Evolutionary conservation across 129 eudicot genomes (phyloP).

Genomic region (Tagetes erecta): DNA sequence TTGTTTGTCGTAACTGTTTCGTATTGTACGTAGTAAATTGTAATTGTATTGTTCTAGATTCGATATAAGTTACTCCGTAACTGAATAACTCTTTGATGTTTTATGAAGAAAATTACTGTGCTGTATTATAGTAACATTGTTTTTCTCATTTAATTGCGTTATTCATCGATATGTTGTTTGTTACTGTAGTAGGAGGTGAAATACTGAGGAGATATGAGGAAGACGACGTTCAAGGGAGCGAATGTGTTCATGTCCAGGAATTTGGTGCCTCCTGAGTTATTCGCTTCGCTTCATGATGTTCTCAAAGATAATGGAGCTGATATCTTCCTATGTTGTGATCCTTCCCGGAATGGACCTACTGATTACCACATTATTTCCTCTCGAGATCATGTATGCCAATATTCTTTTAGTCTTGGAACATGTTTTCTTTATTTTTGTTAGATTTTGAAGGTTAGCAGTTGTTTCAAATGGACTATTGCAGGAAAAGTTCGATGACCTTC

Average conservation of each 20-base stretch:
- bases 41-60: too few species aligned
- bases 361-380: slow-evolving; percentile 89
- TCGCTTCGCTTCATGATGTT: slow-evolving; percentile 77
- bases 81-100: too few species aligned
- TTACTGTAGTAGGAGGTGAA: background rate
- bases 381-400: slow-evolving; percentile 50
- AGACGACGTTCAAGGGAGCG: slow-evolving; percentile 74
- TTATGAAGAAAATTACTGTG: background rate
- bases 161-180: background rate
- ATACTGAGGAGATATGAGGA: slow-evolving; percentile 42
- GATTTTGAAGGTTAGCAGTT: slow-evolving; percentile 1
- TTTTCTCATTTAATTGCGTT: background rate
- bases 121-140: background rate
- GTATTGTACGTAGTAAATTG: too few species aligned
- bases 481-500: slow-evolving; percentile 73
- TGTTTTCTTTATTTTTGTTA: background rate
- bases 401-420: background rate
- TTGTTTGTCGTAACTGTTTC: too few species aligned
- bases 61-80: too few species aligned
- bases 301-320: slow-evolving; percentile 83
- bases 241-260: slow-evolving; percentile 91
- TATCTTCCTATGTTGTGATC: slow-evolving; percentile 79
- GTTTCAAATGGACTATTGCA: slow-evolving; percentile 10
- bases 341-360: slow-evolving; percentile 69
- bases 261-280: slow-evolving; percentile 84